Percentiles rank a stretch among this genome's conserved stretches.
Evolutionary conservation across 257 asterid genomes (phyloP).

Genomic region (Cordia subcordata): DNA sequence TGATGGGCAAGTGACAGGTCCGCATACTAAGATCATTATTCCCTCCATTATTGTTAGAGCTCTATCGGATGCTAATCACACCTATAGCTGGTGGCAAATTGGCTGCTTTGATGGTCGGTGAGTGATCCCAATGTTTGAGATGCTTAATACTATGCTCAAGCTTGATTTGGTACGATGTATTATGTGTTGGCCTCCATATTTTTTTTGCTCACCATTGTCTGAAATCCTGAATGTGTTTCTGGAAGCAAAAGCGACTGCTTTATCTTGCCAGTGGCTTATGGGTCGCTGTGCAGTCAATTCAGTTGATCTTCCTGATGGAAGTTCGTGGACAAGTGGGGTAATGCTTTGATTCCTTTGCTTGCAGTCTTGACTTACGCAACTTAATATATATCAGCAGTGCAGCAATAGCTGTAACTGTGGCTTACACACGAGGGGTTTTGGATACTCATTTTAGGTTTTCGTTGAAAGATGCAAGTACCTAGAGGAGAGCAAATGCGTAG

Average conservation of each 20-base stretch:
- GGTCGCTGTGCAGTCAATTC: constrained; percentile 72
- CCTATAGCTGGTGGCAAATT: constrained; percentile 67
- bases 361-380: not conserved
- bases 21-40: constrained; percentile 60
- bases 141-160: not conserved
- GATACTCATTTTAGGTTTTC: constrained; percentile 40
- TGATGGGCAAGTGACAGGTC: constrained; percentile 30
- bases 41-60: constrained; percentile 60
- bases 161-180: not conserved
- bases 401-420: too few relatives aligned
- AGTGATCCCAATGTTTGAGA: constrained; percentile 21
- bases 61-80: constrained; percentile 58
- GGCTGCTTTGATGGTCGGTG: constrained; percentile 82
- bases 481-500: constrained; percentile 91
- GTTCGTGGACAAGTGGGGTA: constrained; percentile 78
- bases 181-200: not conserved
- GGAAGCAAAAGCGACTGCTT: constrained; percentile 87
- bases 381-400: too few relatives aligned
- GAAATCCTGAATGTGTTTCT: constrained; percentile 7
- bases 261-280: constrained; percentile 90
- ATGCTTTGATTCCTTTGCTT: constrained; percentile 1
- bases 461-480: constrained; percentile 91
- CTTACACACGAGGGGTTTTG: too few relatives aligned
- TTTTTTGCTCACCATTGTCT: not conserved
- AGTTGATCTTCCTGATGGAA: constrained; percentile 57